Conservation (phyloP, 73 alveolate genomes). For the Tetrahymena malaccensis region DNA sequence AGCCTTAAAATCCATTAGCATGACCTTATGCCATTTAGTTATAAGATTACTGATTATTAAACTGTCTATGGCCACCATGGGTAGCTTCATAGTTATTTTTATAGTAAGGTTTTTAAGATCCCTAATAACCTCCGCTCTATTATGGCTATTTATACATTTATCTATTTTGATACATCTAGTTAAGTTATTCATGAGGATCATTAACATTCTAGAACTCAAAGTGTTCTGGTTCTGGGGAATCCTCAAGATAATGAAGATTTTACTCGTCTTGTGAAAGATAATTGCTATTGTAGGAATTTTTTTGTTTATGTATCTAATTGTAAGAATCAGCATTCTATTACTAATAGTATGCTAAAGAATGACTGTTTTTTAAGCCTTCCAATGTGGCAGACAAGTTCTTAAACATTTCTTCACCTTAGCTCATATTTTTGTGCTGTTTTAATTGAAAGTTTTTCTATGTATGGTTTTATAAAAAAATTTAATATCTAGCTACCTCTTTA, state of each 20-base stretch:
- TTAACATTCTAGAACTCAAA: neutral
- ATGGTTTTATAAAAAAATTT: neutral
- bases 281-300: neutral
- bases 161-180: neutral
- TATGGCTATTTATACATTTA: neutral
- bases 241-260: neutral
- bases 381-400: neutral
- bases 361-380: neutral
- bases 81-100: neutral
- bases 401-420: neutral
- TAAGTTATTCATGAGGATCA: neutral
- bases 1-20: neutral
- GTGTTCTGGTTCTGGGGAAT: neutral
- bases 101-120: neutral
- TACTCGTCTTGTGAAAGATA: neutral
- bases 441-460: neutral
- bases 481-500: neutral
- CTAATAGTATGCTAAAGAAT: neutral
- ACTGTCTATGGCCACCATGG: neutral
- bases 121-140: neutral
- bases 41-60: neutral
- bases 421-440: neutral
- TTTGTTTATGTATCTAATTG: neutral
- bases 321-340: neutral
- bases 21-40: neutral